phyloP scores from a whole-genome alignment of 1,284 basidiomycete species.

The Cutaneotrichosporon cavernicola region DNA sequence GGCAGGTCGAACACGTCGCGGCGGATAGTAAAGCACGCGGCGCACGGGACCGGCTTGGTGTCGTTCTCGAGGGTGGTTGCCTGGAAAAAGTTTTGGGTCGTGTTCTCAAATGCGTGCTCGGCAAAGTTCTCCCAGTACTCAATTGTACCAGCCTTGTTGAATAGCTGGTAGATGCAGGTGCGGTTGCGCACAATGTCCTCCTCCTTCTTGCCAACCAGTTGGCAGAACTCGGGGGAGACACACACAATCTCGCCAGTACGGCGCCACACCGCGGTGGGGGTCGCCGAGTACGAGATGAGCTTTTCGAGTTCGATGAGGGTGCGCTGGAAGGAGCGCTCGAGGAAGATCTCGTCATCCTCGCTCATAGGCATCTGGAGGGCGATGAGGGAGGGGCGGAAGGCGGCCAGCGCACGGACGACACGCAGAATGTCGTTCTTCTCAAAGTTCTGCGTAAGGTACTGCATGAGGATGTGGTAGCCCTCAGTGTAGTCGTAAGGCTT shows the following conservation, averaged over 20 bases:
- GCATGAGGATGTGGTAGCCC: conserved; percentile 92
- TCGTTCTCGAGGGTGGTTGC: conserved; percentile 66
- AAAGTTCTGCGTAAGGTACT: conserved; percentile 83
- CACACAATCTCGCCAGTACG: conserved; percentile 96
- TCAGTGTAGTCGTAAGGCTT: conserved; percentile 71
- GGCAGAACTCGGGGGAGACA: conserved; percentile 93
- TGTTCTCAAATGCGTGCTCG: conserved; percentile 91
- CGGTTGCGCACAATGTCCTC: conserved; percentile 72
- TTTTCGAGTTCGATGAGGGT: conserved; percentile 93
- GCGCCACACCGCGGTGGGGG: conserved; percentile 99
- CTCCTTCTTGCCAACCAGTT: conserved; percentile 84
- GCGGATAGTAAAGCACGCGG: conserved; percentile 78
- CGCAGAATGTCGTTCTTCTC: conserved; percentile 93
- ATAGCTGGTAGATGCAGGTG: conserved; percentile 89
- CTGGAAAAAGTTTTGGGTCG: conserved; percentile 89
- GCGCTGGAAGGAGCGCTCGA: conserved; percentile 92
- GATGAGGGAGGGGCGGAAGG: conserved; percentile 91
- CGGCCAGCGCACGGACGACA: conserved; percentile 88
- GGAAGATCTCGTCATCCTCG: conserved; percentile 89
- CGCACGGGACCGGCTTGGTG: conserved; percentile 64
- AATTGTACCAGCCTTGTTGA: conserved; percentile 84
- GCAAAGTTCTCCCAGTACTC: conserved; percentile 96
- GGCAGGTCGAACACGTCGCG: conserved; percentile 67
- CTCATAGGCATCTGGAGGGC: conserved; percentile 92
- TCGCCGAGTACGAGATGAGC: conserved; percentile 93